Base-by-base conservation (phyloP, 306 rosid genomes). In the Cyclanthera cordifolia region DNA sequence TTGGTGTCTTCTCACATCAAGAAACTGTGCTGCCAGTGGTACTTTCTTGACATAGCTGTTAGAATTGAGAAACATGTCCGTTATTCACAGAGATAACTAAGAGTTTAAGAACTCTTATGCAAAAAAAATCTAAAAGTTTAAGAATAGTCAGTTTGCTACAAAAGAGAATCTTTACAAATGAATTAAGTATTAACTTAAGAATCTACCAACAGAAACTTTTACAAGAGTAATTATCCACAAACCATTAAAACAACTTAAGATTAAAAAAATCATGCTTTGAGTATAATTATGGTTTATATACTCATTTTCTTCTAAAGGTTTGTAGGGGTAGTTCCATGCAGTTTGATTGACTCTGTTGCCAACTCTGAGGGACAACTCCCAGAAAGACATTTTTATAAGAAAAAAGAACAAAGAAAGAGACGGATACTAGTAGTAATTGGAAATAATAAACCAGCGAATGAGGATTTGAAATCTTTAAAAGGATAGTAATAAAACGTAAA, bases 21-120 rank as follows among this genome's bases (percentile, higher is more conserved):
- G 96, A 73, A 93, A 46, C 74, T 93, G 83, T 21, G 96, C 98
- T 23, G 98, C 98, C 72, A 92, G 91, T 60, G 98, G 98, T 57
- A 92, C 98, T 2, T 82, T 87, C 85, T 89, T 82, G 75, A 92
- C 98, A 82, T 93, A 93, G 82, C 98, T 93, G 84, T 66, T 68
- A 72, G 74, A 27, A 73, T 53, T 63, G 56, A 70, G 74, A n/a
- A 73, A 61, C 43, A 75, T 21, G 47, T 34, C 46, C 27, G 52
- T 34, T 34, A 24, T 47, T 19, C 50, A 77, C 70, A 25, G 19
- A 19, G 45, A 60, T 8, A 41, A 63, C 30, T 20, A 39, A 37
- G 51, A 63, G 55, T 19, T 67, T 23, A 16, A 46, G 43, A 67
- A 15, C 56, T n/a, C n/a, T n/a, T n/a, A n/a, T n/a, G n/a, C n/a